These are phyloP conservation scores for Hibiscus tridactylites DNA, from an alignment of 345 rosid species.

Conservation along the genomic window DNA sequence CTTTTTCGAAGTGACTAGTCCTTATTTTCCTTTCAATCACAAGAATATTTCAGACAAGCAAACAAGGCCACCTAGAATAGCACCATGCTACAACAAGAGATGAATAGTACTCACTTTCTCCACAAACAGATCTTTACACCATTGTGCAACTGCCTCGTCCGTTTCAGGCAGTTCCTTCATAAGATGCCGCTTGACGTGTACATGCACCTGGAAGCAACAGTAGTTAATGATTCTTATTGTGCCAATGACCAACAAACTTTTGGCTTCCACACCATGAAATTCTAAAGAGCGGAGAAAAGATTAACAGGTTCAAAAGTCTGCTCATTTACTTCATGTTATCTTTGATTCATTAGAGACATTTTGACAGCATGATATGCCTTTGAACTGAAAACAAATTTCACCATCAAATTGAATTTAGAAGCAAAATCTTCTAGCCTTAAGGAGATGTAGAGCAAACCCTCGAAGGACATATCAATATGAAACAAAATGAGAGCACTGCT, in stretches of 20 bases:
- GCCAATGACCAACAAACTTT: not conserved
- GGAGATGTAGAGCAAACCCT: not conserved
- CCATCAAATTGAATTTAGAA: not conserved
- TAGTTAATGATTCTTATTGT: not conserved
- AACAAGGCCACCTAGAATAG: not conserved
- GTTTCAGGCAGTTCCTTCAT: slow-evolving; percentile 88
- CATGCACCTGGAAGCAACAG: slow-evolving; percentile 54
- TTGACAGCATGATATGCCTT: slow-evolving; percentile 5
- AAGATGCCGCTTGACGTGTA: slow-evolving; percentile 61
- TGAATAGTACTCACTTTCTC: slow-evolving; percentile 49
- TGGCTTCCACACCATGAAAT: not conserved
- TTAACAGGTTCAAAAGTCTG: not conserved
- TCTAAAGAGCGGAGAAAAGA: not conserved
- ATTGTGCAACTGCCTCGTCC: slow-evolving; percentile 78
- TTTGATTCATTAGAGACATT: not conserved
- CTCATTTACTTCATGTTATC: not conserved
- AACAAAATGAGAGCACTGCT: not conserved
- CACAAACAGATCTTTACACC: slow-evolving; percentile 88
- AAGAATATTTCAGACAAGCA: not conserved
- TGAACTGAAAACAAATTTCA: not conserved
- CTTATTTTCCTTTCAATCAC: not conserved
- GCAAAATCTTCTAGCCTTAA: not conserved
- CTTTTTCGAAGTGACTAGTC: not conserved
- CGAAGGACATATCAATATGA: not conserved
- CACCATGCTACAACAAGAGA: not conserved